Conservation (phyloP, 768 basidiomycete species). For the Tricholoma terreum region DNA sequence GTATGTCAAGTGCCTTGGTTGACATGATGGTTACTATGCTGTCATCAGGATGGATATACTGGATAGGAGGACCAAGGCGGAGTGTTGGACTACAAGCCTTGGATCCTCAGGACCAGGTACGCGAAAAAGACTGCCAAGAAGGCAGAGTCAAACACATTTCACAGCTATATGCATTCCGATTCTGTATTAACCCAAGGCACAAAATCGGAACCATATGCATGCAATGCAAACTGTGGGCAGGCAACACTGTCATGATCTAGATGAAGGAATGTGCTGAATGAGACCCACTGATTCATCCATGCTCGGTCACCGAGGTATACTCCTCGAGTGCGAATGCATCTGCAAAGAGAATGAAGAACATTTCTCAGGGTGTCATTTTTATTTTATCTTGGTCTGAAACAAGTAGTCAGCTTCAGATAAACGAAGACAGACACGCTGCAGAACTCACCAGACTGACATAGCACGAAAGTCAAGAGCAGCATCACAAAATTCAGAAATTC, state of each 20-base stretch:
- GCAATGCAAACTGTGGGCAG: conserved; percentile 71
- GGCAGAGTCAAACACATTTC: conserved; percentile 86
- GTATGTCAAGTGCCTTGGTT: conserved; percentile 73
- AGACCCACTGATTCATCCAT: conserved; percentile 79
- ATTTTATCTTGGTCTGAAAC: conserved; percentile 53
- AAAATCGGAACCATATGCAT: conserved; percentile 45
- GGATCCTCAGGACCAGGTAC: conserved; percentile 63
- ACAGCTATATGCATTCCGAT: conserved; percentile 51
- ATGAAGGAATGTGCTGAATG: neutral
- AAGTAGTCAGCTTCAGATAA: neutral
- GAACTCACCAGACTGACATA: conserved; percentile 70
- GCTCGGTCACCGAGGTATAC: conserved; percentile 82
- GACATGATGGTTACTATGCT: conserved; percentile 47
- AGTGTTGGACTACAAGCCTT: conserved; percentile 54
- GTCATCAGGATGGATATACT: neutral
- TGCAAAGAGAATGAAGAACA: conserved; percentile 71
- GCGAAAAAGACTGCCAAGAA: conserved; percentile 68
- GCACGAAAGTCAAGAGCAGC: conserved; percentile 66
- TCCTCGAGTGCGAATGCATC: conserved; percentile 81
- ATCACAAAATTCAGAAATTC: conserved; percentile 77
- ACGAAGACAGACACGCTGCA: neutral
- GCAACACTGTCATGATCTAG: no score
- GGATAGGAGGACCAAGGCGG: conserved; percentile 31
- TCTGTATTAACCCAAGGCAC: conserved; percentile 1
- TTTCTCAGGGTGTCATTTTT: conserved; percentile 58